Conservation (phyloP, 2,329 filamentous ascomycete genomes). For the Arthrocladium fulminans region DNA sequence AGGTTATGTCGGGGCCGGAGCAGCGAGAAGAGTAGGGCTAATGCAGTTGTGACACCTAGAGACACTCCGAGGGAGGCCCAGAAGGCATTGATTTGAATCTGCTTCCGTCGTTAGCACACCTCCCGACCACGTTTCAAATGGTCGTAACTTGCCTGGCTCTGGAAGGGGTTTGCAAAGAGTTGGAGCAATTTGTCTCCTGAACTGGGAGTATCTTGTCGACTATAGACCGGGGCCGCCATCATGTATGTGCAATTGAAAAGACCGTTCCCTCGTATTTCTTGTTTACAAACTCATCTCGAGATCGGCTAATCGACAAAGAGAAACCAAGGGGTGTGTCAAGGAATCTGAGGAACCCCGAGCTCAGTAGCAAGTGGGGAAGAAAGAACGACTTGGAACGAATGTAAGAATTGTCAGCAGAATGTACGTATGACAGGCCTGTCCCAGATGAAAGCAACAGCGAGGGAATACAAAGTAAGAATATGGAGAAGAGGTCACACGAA, state of each 20-base stretch:
- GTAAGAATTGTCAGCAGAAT: neutral
- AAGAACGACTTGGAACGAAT: constrained; percentile 1
- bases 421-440: neutral
- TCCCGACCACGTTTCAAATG: neutral
- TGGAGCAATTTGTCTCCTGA: constrained; percentile 32
- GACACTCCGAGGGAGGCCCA: constrained; percentile 74
- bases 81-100: constrained; percentile 56
- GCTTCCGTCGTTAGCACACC: constrained; percentile 14
- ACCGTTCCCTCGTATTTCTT: neutral
- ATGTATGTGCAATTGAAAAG: constrained; percentile 5
- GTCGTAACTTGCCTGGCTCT: constrained; percentile 31
- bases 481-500: neutral
- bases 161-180: constrained; percentile 39
- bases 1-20: constrained; percentile 83
- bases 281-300: neutral
- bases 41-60: constrained; percentile 60
- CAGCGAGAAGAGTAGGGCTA: constrained; percentile 76
- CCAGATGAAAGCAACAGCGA: neutral
- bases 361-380: neutral
- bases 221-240: constrained; percentile 13
- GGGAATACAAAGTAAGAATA: neutral
- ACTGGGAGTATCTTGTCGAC: neutral
- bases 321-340: neutral
- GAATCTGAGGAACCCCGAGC: neutral
- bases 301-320: neutral